phyloP scores from a whole-genome alignment of 1,139 yeast genomes.

The Diutina ranongensis region DNA sequence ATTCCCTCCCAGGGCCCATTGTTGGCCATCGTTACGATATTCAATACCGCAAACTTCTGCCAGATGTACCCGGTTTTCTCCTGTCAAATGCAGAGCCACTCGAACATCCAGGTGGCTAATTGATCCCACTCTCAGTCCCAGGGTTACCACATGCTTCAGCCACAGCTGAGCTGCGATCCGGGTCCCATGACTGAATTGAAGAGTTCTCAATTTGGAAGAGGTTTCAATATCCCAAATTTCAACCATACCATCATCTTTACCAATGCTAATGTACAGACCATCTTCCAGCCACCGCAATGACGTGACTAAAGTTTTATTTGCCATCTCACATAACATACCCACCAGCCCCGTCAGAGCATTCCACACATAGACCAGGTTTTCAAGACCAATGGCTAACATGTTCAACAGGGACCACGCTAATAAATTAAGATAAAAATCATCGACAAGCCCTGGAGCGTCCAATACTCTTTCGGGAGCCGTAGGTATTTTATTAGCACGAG shows the following conservation, averaged over 20 bases:
- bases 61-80: conserved; percentile 45
- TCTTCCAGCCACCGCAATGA: conserved; percentile 89
- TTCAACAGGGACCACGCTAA: conserved; percentile 83
- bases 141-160: conserved; percentile 70
- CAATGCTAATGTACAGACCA: conserved; percentile 78
- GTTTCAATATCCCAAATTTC: conserved; percentile 95
- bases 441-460: conserved; percentile 92
- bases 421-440: conserved; percentile 83
- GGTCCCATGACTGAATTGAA: conserved; percentile 45
- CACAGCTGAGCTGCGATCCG: conserved; percentile 82
- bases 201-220: conserved; percentile 61
- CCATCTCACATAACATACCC: conserved; percentile 53
- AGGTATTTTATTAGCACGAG: conserved; percentile 61
- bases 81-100: conserved; percentile 62
- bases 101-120: conserved; percentile 92
- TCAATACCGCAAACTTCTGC: conserved; percentile 93
- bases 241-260: conserved; percentile 71
- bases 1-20: conserved; percentile 88
- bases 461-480: conserved; percentile 86
- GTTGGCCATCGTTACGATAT: conserved; percentile 77
- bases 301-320: conserved; percentile 43
- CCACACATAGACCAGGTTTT: conserved; percentile 81
- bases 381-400: conserved; percentile 82
- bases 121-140: conserved; percentile 77
- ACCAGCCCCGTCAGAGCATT: conserved; percentile 81